These are phyloP conservation scores for Vitis rotundifolia DNA, from an alignment of 164 flowering plant species.

Conservation along the genomic window DNA sequence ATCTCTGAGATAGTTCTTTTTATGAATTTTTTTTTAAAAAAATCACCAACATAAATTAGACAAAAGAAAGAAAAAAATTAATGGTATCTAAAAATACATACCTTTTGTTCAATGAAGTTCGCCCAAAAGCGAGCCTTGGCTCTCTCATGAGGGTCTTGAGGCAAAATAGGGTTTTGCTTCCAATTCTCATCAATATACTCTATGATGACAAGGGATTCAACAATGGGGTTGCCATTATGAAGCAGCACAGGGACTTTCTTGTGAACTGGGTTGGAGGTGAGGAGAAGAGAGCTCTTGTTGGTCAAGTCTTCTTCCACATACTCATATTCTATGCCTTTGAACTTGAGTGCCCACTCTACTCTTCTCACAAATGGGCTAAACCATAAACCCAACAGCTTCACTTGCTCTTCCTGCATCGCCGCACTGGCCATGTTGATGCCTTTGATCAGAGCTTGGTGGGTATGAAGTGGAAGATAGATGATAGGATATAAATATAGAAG, in stretches of 20 bases:
- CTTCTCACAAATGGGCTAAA: slow-evolving; percentile 3
- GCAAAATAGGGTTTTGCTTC: slow-evolving; percentile 8
- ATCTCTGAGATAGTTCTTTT: neutral
- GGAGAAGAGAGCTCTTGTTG: slow-evolving; percentile 16
- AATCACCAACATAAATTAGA: neutral
- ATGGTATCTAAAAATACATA: neutral
- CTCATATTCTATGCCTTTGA: slow-evolving; percentile 16
- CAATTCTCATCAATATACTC: slow-evolving; percentile 14
- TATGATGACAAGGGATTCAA: slow-evolving; percentile 10
- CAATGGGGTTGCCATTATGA: slow-evolving; percentile 12
- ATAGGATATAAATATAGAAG: no score
- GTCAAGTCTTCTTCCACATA: slow-evolving; percentile 6
- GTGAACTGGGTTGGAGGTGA: slow-evolving; percentile 4
- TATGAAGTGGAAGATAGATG: neutral
- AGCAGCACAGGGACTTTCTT: slow-evolving; percentile 13
- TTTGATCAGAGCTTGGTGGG: neutral
- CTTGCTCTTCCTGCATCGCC: neutral
- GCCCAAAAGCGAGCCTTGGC: slow-evolving; percentile 9
- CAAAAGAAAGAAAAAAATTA: no score
- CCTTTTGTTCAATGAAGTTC: slow-evolving; percentile 1
- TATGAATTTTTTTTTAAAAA: neutral
- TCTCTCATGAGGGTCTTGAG: slow-evolving; percentile 2
- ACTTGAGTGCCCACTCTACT: slow-evolving; percentile 13
- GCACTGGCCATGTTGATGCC: no score
- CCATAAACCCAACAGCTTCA: slow-evolving; percentile 12